Base-by-base conservation (phyloP, 1,284 basidiomycete genomes). In the Mrakiaceae sp. region DNA sequence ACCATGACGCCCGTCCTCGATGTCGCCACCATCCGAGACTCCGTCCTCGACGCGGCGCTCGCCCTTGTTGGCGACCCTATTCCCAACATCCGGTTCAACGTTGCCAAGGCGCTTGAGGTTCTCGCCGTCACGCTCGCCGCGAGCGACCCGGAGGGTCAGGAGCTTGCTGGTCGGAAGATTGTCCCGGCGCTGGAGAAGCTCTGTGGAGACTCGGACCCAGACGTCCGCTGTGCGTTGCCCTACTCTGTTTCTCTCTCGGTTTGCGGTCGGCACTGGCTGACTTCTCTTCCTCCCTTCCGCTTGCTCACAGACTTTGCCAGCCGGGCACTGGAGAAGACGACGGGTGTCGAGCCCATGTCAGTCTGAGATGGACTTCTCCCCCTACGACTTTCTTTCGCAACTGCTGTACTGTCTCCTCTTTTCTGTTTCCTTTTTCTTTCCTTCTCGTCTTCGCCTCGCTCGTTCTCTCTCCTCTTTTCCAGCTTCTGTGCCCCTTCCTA, bases 31-130 rank as follows among this genome's bases (percentile, higher is more conserved):
- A 85, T 98, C 70, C 84, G 84, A 40, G 83, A 87, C 64, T 89
- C 90, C 61, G 88, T 98, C 69, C 84, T 98, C 69, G 86, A 87
- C 58, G 87, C 90, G 43, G 83, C 98, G 64, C 78, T 96, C 64
- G 82, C 86, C 68, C 84, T 98, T 64, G 87, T 90, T 27, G 81
- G 82, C 63, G 96, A 98, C 76, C 87, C 91, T 8, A 98, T 99
- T 73, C 96, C 96, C 65, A 99, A 99, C 78, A 98, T 98, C 76
- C 88, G 96, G 54, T 99, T 98, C 83, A 98, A 98, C 75, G 93
- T 98, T 47, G 90, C 94, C 56, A 98, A 98, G 77, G 87, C 90
- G 16, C 80, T 96, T 70, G 92, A 97, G 78, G 85, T 90, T 42
- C 81, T 97, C 63, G 88, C 89, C 0, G 79, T 79, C 16, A 84